Evolutionary conservation across 2,329 filamentous ascomycete genomes (phyloP).

Genomic region (Triangularia setosa): DNA sequence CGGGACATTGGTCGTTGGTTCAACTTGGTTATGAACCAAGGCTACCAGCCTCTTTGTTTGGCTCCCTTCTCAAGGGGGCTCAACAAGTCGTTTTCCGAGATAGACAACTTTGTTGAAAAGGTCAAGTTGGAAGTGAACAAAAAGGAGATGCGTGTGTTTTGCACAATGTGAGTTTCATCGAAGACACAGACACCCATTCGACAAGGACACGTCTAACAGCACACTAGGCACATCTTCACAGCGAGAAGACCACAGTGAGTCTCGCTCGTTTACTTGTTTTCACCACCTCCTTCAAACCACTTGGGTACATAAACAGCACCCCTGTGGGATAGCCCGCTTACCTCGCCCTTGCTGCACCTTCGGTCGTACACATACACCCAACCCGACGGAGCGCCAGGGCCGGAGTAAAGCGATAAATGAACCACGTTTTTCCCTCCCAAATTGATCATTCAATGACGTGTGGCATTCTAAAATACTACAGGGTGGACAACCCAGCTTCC

Average conservation of each 20-base stretch:
- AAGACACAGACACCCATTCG: neutral
- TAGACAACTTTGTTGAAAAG: constrained; percentile 57
- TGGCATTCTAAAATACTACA: constrained; percentile 4
- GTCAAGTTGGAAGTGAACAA: constrained; percentile 67
- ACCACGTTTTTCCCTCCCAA: constrained; percentile 5
- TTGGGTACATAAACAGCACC: neutral
- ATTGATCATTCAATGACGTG: constrained; percentile 7
- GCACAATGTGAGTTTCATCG: constrained; percentile 63
- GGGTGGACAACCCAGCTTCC: constrained; percentile 3
- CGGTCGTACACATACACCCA: neutral
- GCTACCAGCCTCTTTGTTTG: constrained; percentile 68
- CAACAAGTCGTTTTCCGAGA: constrained; percentile 57
- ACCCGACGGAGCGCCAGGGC: neutral
- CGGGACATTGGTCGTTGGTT: constrained; percentile 77
- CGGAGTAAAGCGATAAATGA: constrained; percentile 1
- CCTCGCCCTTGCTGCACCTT: neutral
- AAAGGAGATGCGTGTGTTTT: constrained; percentile 67
- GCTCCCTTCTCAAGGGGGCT: constrained; percentile 67
- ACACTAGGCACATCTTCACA: constrained; percentile 34
- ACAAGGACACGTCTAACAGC: constrained; percentile 13
- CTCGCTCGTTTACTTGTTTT: constrained; percentile 11
- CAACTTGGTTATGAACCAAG: constrained; percentile 70
- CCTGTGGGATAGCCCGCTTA: neutral
- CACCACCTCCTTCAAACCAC: neutral
- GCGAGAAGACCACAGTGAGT: constrained; percentile 29